Percentiles rank a stretch among this genome's conserved stretches.
Evolutionary conservation across 768 basidiomycete species (phyloP).

Genomic region (Kondoa subrosea): DNA sequence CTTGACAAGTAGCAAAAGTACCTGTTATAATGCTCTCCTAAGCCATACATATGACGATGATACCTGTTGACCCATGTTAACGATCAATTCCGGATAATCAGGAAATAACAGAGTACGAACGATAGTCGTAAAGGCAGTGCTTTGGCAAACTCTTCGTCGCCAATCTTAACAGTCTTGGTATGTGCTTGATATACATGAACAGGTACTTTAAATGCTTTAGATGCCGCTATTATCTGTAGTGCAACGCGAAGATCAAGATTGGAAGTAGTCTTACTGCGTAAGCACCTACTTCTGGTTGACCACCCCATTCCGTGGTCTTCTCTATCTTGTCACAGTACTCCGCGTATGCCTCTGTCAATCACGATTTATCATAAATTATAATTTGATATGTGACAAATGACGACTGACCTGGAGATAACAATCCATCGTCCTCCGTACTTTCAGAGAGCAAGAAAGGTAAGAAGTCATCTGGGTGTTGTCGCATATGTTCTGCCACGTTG

Average conservation of each 20-base stretch:
- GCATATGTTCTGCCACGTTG: constrained; percentile 65
- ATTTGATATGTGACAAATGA: background rate
- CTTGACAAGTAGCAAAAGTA: no score
- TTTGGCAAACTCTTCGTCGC: constrained; percentile 54
- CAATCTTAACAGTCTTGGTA: constrained; percentile 47
- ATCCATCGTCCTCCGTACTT: constrained; percentile 48
- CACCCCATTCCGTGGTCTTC: constrained; percentile 84
- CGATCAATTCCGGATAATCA: constrained; percentile 33
- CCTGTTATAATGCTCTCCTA: constrained; percentile 53
- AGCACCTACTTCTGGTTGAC: constrained; percentile 59
- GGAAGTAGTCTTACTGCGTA: background rate
- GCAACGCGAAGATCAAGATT: background rate
- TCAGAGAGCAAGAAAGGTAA: constrained; percentile 64
- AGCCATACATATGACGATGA: constrained; percentile 81
- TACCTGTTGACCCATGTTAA: constrained; percentile 56
- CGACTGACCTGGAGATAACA: constrained; percentile 41
- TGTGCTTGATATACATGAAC: constrained; percentile 82
- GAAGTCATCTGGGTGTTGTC: constrained; percentile 69
- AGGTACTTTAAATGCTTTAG: constrained; percentile 58
- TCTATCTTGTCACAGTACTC: constrained; percentile 65
- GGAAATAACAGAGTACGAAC: constrained; percentile 22
- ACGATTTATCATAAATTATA: background rate
- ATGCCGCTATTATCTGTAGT: constrained; percentile 57
- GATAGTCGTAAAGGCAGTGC: constrained; percentile 30
- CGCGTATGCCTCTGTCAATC: constrained; percentile 22